A percentile compares a stretch with the other conserved stretches of the same genome.
Conservation (phyloP, 768 basidiomycete species). For the Pleurotus platypus region DNA sequence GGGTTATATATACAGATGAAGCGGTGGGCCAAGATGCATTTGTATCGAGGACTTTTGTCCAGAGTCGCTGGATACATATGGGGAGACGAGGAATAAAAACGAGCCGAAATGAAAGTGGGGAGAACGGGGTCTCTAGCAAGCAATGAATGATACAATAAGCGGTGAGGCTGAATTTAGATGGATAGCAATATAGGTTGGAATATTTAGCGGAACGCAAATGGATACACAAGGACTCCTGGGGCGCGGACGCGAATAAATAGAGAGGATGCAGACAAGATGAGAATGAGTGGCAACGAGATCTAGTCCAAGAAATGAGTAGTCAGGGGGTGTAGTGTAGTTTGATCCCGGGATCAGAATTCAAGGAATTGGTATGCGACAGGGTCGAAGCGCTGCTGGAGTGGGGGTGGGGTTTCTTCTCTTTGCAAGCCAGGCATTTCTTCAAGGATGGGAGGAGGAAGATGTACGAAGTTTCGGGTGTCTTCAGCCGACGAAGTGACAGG, state of each 20-base stretch:
- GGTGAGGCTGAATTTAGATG: neutral
- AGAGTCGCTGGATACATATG: constrained; percentile 1
- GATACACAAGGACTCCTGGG: neutral
- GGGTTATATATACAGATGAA: constrained; percentile 7
- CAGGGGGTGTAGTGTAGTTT: constrained; percentile 15
- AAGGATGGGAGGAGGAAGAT: constrained; percentile 69
- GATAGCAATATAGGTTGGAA: constrained; percentile 2
- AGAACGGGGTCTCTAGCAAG: neutral
- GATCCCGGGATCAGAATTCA: constrained; percentile 53
- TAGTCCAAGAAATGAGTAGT: constrained; percentile 10
- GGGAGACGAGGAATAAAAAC: neutral
- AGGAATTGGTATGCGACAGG: constrained; percentile 68
- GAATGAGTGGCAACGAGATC: constrained; percentile 5
- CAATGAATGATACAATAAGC: neutral
- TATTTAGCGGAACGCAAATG: constrained; percentile 1
- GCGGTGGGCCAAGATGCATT: neutral
- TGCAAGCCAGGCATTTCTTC: constrained; percentile 80
- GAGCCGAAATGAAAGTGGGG: neutral
- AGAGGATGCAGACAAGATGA: constrained; percentile 8
- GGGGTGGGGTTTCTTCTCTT: constrained; percentile 54
- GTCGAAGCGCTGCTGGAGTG: constrained; percentile 63
- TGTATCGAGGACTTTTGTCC: neutral
- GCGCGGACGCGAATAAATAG: neutral
- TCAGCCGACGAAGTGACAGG: constrained; percentile 77
- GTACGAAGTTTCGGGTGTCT: constrained; percentile 84